phyloP scores from a whole-genome alignment of 1,284 basidiomycete species.

The Sanghuangporus sanghuang region DNA sequence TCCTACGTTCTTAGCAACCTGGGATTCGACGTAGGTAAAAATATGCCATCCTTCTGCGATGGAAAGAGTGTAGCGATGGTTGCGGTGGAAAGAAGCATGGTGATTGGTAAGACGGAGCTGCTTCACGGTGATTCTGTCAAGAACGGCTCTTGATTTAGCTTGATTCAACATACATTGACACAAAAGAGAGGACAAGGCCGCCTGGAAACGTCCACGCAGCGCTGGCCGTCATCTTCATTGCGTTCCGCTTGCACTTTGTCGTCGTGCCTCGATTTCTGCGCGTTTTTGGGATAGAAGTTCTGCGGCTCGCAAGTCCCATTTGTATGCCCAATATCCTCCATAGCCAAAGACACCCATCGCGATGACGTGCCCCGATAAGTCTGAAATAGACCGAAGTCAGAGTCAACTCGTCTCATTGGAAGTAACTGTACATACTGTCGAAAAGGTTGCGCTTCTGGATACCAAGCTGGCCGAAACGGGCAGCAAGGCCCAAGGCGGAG shows the following conservation, averaged over 20 bases:
- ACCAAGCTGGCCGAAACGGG: slow-evolving; percentile 75
- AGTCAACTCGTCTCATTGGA: not conserved
- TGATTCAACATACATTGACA: no score
- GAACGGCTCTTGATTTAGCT: no score
- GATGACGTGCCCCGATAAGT: slow-evolving; percentile 57
- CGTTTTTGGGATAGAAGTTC: slow-evolving; percentile 59
- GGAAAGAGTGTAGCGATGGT: no score
- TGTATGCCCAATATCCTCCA: slow-evolving; percentile 63
- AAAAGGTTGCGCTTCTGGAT: slow-evolving; percentile 67
- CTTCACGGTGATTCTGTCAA: no score
- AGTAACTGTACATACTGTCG: slow-evolving; percentile 48
- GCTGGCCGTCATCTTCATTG: not conserved
- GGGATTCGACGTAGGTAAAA: no score
- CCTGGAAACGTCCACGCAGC: not conserved
- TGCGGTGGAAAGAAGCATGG: no score
- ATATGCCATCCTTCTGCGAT: no score
- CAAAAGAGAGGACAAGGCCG: not conserved
- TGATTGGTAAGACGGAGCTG: no score
- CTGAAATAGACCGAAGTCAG: slow-evolving; percentile 29
- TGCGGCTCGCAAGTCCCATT: slow-evolving; percentile 55
- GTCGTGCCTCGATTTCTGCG: slow-evolving; percentile 46
- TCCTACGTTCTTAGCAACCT: not conserved
- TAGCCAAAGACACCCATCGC: slow-evolving; percentile 65
- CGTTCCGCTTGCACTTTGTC: not conserved
- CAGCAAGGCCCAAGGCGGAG: slow-evolving; percentile 72